Evolutionary conservation across 2,329 filamentous ascomycete genomes (phyloP), one percentile per base, ranked within the genome.

Genomic region (Cylindrodendrum hubeiense): DNA sequence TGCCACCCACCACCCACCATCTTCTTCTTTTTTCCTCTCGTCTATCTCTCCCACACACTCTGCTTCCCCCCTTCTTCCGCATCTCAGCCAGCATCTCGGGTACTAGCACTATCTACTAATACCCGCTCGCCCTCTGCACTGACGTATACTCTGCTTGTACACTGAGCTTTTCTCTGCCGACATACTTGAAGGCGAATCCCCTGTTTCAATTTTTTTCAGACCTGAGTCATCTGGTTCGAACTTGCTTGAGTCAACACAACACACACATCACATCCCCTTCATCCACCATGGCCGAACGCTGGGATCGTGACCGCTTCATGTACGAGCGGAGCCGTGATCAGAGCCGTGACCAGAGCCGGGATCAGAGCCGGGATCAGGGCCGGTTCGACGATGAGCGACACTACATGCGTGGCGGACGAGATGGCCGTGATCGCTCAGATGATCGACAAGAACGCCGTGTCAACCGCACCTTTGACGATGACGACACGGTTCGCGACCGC

Each of bases 371-470:
- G n/a, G n/a, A n/a, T n/a, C n/a, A n/a, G n/a, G n/a, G n/a, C n/a
- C n/a, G n/a, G n/a, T 88, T 86, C 74, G 84, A 86, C 66, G 87
- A 88, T 58, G 87, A 90, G 64, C 83, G 83, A 34, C 81, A 81
- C 68, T 79, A 78, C 50, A 77, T 77, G 74, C 74, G 74, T 19
- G 78, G 79, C 54, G 76, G 73, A 51, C 75, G 77, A 58, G 78
- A 80, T 39, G 60, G 69, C 26, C 82, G 84, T 65, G 85, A 87
- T 43, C 79, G 78, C 59, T 86, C 85, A 3, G 65, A 74, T 60
- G 84, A 86, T 34, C 80, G 82, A 51, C 82, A 82, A 67, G 84
- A 87, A 66, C 83, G 84, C 58, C 79, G 83, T 63, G 73, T 78
- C 46, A 76, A 73, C 60, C 77, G 78, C 24, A 81, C 81, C 46